A percentile compares a stretch with the other conserved stretches of the same genome.
These are phyloP conservation scores for Cladosporium sp. DNA, from an alignment of 2,329 filamentous ascomycete species.

Conservation along the genomic window DNA sequence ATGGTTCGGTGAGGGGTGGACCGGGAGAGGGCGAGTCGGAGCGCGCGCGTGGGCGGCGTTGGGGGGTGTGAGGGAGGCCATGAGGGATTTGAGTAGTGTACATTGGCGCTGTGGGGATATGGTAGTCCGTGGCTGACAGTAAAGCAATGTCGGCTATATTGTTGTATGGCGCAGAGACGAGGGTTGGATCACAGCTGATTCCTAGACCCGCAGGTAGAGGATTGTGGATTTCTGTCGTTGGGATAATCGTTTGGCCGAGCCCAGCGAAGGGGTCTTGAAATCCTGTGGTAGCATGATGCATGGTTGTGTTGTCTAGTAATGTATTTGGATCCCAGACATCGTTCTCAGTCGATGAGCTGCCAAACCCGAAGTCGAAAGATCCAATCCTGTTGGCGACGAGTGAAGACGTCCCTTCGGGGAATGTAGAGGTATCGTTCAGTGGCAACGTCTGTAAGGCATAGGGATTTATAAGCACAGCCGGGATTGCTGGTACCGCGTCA, in stretches of 20 bases:
- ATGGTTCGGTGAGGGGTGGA: slow-evolving; percentile 30
- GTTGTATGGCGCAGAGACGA: slow-evolving; percentile 27
- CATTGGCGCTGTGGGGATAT: slow-evolving; percentile 21
- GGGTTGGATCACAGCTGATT: slow-evolving; percentile 36
- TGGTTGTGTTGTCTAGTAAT: not conserved
- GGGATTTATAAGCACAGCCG: slow-evolving; percentile 23
- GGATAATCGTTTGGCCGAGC: slow-evolving; percentile 23
- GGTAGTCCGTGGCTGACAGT: slow-evolving; percentile 17
- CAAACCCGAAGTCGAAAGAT: slow-evolving; percentile 37
- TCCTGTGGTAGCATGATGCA: not conserved
- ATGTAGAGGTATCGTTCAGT: slow-evolving; percentile 34
- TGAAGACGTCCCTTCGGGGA: slow-evolving; percentile 28
- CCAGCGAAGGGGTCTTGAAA: slow-evolving; percentile 27
- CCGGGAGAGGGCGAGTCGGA: slow-evolving; percentile 27
- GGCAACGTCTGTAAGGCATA: slow-evolving; percentile 29
- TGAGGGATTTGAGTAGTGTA: slow-evolving; percentile 29
- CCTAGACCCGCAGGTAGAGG: slow-evolving; percentile 29
- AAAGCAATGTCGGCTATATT: slow-evolving; percentile 19
- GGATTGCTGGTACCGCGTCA: slow-evolving; percentile 20
- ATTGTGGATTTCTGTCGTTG: slow-evolving; percentile 20
- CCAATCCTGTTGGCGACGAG: slow-evolving; percentile 30
- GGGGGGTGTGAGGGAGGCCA: slow-evolving; percentile 29
- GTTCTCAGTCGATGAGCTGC: not conserved
- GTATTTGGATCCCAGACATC: slow-evolving; percentile 8
- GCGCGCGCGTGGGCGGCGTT: slow-evolving; percentile 24